Evolutionary conservation across 441 rosid genomes (phyloP), one percentile per base, ranked within the genome.

Genomic region (Cnidoscolus chayamansa): DNA sequence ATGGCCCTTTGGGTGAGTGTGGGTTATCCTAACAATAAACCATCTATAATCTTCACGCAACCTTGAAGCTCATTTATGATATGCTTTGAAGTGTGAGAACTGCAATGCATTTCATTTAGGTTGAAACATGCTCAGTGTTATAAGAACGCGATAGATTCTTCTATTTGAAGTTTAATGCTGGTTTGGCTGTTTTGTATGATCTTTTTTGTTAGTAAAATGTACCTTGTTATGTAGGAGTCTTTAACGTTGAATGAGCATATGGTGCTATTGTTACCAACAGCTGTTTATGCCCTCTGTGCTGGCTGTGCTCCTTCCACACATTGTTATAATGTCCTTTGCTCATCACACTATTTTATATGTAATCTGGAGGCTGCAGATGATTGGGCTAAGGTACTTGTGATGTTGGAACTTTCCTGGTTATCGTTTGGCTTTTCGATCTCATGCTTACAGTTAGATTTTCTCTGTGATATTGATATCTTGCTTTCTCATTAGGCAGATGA

Each of bases 231-330:
- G 66, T 73, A 95, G 99, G 97, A 89, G 49, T 78, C 84, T 79
- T 81, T 76, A 66, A 45, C 80, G 65, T 82, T 86, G 75, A 82
- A 89, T 80, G 95, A 87, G 68, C 78, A 80, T 65, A 73, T 81
- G 78, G 88, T 87, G 70, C 68, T 79, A 73, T 82, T 93, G 79
- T 78, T 91, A 83, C 98, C 99, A 16, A 92, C 91, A 50, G 96
- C 98, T 73, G 82, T 88, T 49, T 87, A 81, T 86, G 89, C 97
- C 51, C 86, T 95, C 78, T 91, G 89, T 84, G 84, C 86, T 84
- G 98, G 97, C 61, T 86, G 78, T 73, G 83, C 84, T 65, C 84
- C 91, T 72, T 86, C 88, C 70, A 73, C 68, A 64, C 80, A 66
- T 77, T 65, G 67, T 78, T 81, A 77, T 63, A 77, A 78, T 78